Evolutionary conservation across 192 early-diverging fungal species (phyloP), one percentile per base, ranked within the genome.

Genomic region (Mortierella hygrophila): DNA sequence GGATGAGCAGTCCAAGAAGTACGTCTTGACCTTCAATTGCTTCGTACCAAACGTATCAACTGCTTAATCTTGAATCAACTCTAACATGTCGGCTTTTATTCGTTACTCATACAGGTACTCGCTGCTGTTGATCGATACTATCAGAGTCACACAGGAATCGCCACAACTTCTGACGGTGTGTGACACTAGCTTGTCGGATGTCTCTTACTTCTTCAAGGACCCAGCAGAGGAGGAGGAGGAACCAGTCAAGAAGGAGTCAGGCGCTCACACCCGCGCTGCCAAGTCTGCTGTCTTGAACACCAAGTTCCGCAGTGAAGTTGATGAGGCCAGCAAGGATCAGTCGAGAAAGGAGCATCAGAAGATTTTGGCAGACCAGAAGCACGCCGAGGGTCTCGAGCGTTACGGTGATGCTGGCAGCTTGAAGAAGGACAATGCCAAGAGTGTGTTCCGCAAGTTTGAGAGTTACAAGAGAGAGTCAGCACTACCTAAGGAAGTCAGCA

Each of bases 381-480:
- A 95, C 29, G 92, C 89, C 1, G 97, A 97, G 68, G 98, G 97
- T 15, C 82, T 96, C n/a, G 90, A 92, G 44, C 91, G 94, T 49
- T 99, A 94, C 89, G 90, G 93, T 0, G 94, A 95, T 52, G 91
- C 88, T 9, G 90, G 90, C 2, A 91, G 90, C 23, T 92, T 92
- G 29, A 90, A 89, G 26, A 90, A 91, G 63, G 91, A 90, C 57
- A 93, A 96, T 63, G 90, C 95, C 69, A 92, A 95, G 82, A 92
- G 91, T 23, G 91, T 92, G 26, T 96, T 98, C 84, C 93, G 93
- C 74, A 95, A 96, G 88, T 98, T 97, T 88, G 99, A 99, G 88
- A 97, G 97, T 92, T 99, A 99, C 88, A 94, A 96, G 86, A 92
- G 95, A 79, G 99, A 99, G 74, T 92, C 94, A 0, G 92, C 94